A percentile compares a stretch with the other conserved stretches of the same genome.
These are phyloP conservation scores for Neckera pumila DNA, from an alignment of 225 moss, liverwort and hornwort genomes.

Conservation along the genomic window DNA sequence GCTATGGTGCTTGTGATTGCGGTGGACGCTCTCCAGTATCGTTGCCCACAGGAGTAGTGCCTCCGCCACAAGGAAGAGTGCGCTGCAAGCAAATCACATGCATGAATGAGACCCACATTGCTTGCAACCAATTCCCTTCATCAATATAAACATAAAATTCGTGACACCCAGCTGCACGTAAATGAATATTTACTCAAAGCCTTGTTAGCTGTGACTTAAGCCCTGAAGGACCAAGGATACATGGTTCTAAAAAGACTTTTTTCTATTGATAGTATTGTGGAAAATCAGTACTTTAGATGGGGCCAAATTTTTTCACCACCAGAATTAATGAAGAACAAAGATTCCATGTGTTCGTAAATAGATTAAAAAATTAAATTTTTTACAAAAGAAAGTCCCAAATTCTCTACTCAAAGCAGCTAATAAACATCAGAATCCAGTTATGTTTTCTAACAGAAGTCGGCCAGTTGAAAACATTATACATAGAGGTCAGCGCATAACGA, in stretches of 20 bases:
- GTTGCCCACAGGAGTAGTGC: conserved; percentile 73
- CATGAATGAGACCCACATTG: not conserved
- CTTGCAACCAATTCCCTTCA: not conserved
- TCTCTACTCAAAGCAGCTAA: too few species aligned
- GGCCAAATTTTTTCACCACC: not conserved
- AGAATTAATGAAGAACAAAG: not conserved
- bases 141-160: not conserved
- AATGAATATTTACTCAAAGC: not conserved
- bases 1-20: conserved; percentile 23
- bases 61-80: conserved; percentile 59
- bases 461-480: not conserved
- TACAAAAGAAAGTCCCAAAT: not conserved
- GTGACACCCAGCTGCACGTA: not conserved
- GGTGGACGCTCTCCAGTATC: conserved; percentile 54
- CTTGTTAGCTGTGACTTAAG: not conserved
- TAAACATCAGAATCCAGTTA: not conserved
- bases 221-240: not conserved
- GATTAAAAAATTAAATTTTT: too few species aligned
- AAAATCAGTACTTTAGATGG: not conserved
- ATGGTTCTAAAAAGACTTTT: not conserved
- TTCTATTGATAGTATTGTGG: not conserved
- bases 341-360: not conserved
- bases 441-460: not conserved
- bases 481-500: not conserved
- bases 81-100: conserved; percentile 20